A percentile compares a stretch with the other conserved stretches of the same genome.
Evolutionary conservation across 805 yeast genomes (phyloP).

Genomic region (Sungouiozyma intestinalis): DNA sequence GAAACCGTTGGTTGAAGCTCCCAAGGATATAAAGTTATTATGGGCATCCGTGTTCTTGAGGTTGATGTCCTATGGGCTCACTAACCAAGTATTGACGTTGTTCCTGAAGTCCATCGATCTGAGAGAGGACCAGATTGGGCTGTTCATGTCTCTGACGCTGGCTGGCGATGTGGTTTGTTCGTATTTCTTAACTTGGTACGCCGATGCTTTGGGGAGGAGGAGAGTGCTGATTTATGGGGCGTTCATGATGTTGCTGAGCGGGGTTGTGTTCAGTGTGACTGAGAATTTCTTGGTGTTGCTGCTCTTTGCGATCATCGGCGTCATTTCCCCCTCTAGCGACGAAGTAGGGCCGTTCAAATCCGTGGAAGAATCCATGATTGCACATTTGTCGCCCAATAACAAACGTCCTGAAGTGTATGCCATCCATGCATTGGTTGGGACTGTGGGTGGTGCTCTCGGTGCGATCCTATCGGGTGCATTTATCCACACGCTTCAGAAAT

Average conservation of each 20-base stretch:
- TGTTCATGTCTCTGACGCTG: conserved; percentile 73
- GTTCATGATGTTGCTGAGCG: conserved; percentile 57
- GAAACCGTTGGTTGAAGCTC: conserved; percentile 28
- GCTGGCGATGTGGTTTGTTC: conserved; percentile 71
- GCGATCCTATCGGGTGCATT: conserved; percentile 51
- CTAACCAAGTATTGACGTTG: conserved; percentile 67
- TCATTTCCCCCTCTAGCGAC: conserved; percentile 80
- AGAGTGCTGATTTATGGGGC: conserved; percentile 54
- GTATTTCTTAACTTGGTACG: conserved; percentile 63
- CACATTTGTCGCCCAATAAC: conserved; percentile 59
- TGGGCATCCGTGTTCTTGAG: conserved; percentile 63
- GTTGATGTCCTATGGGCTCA: conserved; percentile 64
- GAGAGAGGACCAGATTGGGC: conserved; percentile 51
- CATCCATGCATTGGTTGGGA: conserved; percentile 56
- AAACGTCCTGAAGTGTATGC: conserved; percentile 69
- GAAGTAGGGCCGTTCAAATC: conserved; percentile 88
- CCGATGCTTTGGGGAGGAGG: conserved; percentile 62
- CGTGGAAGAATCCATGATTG: conserved; percentile 73
- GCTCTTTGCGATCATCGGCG: conserved; percentile 70
- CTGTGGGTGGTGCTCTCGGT: conserved; percentile 69
- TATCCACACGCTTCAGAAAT: conserved; percentile 36
- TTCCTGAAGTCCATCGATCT: conserved; percentile 48
- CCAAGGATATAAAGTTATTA: conserved; percentile 48
- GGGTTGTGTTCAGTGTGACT: conserved; percentile 49
- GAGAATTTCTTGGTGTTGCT: conserved; percentile 46